Base-by-base conservation (phyloP, 2,329 filamentous ascomycete species). In the Calcarisporium arbuscula region DNA sequence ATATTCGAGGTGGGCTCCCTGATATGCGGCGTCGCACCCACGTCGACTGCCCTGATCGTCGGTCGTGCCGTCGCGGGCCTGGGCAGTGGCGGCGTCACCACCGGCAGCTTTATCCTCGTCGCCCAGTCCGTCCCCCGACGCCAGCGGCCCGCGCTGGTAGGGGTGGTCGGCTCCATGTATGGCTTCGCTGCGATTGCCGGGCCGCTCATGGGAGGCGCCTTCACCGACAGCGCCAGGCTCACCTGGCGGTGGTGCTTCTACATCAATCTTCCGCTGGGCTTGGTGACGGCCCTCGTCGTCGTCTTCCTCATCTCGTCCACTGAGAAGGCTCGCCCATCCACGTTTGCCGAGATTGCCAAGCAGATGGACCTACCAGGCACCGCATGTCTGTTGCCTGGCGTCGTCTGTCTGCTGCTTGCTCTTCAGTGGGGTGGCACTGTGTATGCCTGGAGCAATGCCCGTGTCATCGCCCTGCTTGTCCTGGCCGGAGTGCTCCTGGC, bases 91-190 rank as follows among this genome's bases (percentile, higher is more conserved):
- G n/a, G n/a, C n/a, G n/a, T n/a, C n/a, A n/a, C n/a, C n/a, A n/a
- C n/a, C n/a, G n/a, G n/a, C n/a, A n/a, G n/a, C n/a, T 51, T 58
- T 51, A 31, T 47, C 15, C 36, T 48, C n/a, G 35, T 43, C 19
- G 44, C 57, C 31, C 70, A 74, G 37, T 46, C 74, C 2, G 60
- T 72, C 0, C 65, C 69, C 1, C 46, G 74, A 8, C 50, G 62
- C 3, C 52, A 70, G 40, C 49, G 69, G 30, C 60, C 61, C 4
- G 57, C 58, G 7, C 69, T 59, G 33, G 46, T 60, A 16, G 51
- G 45, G 3, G 42, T 58, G 5, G 38, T 63, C 3, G 38, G 57
- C 15, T 36, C 47, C 3, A 14, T 66, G 7, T n/a, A n/a, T n/a
- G n/a, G 32, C 29, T 29, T 39, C 26, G 28, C 48, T 10, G 57